Percentiles rank a stretch among this genome's conserved stretches.
These are phyloP conservation scores for Penicillium sp. DNA, from an alignment of 2,329 filamentous ascomycete genomes.

Conservation along the genomic window DNA sequence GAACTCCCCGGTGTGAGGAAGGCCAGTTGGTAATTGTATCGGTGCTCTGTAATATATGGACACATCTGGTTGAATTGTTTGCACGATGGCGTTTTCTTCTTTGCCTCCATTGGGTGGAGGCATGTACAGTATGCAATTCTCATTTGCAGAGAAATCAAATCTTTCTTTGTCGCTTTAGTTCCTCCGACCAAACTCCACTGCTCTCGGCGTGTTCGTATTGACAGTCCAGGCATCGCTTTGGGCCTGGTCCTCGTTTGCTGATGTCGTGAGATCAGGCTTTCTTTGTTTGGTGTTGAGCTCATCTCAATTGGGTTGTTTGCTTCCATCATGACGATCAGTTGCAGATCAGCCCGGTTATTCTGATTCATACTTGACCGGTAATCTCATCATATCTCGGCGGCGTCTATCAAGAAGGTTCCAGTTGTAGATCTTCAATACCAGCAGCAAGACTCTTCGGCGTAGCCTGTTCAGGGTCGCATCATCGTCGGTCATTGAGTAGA, in stretches of 20 bases:
- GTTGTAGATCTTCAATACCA: background rate
- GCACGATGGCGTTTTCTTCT: slow-evolving; percentile 31
- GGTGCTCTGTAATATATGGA: slow-evolving; percentile 13
- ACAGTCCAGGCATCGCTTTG: background rate
- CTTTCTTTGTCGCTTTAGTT: slow-evolving; percentile 1
- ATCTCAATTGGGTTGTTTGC: background rate
- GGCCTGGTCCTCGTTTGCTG: background rate
- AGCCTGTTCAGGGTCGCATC: background rate
- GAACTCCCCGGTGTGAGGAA: slow-evolving; percentile 90
- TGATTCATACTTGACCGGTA: background rate
- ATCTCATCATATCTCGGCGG: background rate
- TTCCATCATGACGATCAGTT: background rate
- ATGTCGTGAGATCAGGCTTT: background rate
- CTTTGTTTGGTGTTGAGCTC: background rate
- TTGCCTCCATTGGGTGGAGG: slow-evolving; percentile 20
- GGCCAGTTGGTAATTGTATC: slow-evolving; percentile 76
- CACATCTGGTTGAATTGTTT: slow-evolving; percentile 21
- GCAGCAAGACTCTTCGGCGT: background rate
- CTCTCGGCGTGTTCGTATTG: background rate
- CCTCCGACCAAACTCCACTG: background rate
- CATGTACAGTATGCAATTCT: slow-evolving; percentile 28
- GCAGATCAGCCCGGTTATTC: background rate
- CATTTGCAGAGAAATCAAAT: slow-evolving; percentile 6
- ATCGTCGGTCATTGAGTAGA: background rate
- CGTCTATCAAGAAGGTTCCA: background rate